Evolutionary conservation across 2,329 filamentous ascomycete species (phyloP), one percentile per base, ranked within the genome.

Genomic region (Verruconis gallopava): DNA sequence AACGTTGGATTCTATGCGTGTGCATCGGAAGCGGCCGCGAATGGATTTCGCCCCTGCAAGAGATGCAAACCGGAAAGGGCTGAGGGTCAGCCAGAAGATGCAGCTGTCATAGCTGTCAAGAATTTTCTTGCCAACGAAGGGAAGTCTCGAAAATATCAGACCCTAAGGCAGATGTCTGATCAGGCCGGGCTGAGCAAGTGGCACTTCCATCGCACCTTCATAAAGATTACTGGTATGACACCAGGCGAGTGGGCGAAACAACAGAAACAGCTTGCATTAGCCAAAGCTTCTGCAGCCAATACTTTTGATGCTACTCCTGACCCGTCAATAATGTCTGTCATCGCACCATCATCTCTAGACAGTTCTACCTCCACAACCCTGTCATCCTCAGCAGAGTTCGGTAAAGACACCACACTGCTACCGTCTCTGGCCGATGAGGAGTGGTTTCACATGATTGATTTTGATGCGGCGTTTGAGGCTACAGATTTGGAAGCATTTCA

Each of bases 1-100:
- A 70, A 72, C 15, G 63, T 83, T 21, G 57, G 61, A 21, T 80
- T 77, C 56, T 75, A 67, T 55, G 53, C 64, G 13, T 64, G 58
- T 0, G 51, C 62, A 0, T 46, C 52, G 1, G 61, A 68, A 21
- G 76, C 76, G 1, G 63, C 66, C 48, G 52, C 55, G 9, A 64
- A 62, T 13, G 54, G 73, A 1, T 78, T 67, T 50, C 62, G 73
- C 18, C 59, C 74, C 0, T 79, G 75, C 57, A 76, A 74, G 55
- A 62, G 73, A 13, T 77, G 74, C 55, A 64, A 65, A 45, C 73
- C 65, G 4, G 51, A 51, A 2, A 41, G 62, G 50, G 44, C 17
- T 11, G 50, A 58, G 44, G 55, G 70, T 58, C 65, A 65, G 50
- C 46, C 67, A 43, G 64, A 65, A 34, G 53, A 50, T 4, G 67